Percentiles rank a stretch among this genome's conserved stretches.
Evolutionary conservation across 371 early-diverging fungal species (phyloP).

Genomic region (Mucor piriformis): DNA sequence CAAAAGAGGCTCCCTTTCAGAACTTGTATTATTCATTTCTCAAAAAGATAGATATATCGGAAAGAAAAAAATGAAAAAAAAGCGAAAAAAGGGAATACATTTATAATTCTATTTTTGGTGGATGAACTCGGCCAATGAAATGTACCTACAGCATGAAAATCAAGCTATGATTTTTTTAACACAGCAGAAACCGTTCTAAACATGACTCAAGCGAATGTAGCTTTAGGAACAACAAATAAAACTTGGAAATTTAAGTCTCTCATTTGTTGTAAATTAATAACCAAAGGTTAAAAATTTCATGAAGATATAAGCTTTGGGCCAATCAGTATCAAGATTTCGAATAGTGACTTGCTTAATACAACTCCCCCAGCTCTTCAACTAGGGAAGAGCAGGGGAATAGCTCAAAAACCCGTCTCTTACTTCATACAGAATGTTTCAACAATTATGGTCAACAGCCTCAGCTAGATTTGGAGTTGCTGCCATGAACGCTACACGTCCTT

Average conservation of each 20-base stretch:
- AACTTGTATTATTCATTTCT: neutral
- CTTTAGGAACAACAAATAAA: neutral
- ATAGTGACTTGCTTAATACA: neutral
- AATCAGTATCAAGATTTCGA: neutral
- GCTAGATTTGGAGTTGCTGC: constrained; percentile 14
- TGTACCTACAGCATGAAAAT: neutral
- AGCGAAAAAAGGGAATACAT: neutral
- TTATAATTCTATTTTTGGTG: neutral
- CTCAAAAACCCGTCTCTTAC: neutral
- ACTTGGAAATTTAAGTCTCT: neutral
- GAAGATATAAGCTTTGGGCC: neutral
- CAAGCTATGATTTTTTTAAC: too few relatives aligned
- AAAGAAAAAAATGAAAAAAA: constrained; percentile 3
- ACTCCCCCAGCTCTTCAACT: neutral
- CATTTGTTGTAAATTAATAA: neutral
- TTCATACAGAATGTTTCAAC: constrained; percentile 19
- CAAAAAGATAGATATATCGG: neutral
- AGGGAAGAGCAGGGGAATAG: neutral
- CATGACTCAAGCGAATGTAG: neutral
- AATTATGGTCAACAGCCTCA: constrained; percentile 19
- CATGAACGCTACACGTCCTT: constrained; percentile 12
- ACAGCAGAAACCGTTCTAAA: neutral
- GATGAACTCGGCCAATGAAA: neutral
- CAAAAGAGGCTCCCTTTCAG: constrained; percentile 28
- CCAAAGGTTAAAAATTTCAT: too few relatives aligned